A percentile compares a stretch with the other conserved stretches of the same genome.
phyloP scores from a whole-genome alignment of 2,329 filamentous ascomycete genomes.

The Alternaria conjuncta region DNA sequence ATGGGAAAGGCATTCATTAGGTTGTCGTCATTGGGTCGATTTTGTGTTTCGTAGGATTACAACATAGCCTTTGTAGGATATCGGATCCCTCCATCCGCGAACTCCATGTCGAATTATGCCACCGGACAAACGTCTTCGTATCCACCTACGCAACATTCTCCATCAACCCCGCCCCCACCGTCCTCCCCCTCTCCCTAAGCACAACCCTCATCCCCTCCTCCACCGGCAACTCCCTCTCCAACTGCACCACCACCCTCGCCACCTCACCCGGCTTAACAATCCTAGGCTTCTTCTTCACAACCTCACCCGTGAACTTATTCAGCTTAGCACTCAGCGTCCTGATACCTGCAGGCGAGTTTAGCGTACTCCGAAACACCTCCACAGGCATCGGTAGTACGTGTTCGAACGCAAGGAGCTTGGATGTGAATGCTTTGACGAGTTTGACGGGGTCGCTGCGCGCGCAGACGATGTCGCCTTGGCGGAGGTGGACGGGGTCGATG shows the following conservation, averaged over 20 bases:
- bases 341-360: slow-evolving; percentile 80
- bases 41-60: not conserved
- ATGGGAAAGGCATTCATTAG: not conserved
- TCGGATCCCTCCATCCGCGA: no score
- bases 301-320: slow-evolving; percentile 78
- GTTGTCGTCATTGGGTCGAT: no score
- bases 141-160: slow-evolving; percentile 61
- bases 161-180: slow-evolving; percentile 84
- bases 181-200: slow-evolving; percentile 78
- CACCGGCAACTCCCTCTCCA: slow-evolving; percentile 76
- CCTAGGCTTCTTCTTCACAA: slow-evolving; percentile 81
- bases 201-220: slow-evolving; percentile 83
- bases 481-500: slow-evolving; percentile 82
- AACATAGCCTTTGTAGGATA: not conserved
- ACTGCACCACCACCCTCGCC: slow-evolving; percentile 76
- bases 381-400: slow-evolving; percentile 87
- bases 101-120: no score
- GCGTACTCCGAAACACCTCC: slow-evolving; percentile 83
- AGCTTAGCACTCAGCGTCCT: slow-evolving; percentile 73
- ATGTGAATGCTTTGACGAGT: slow-evolving; percentile 75
- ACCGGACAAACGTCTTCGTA: no score
- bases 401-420: slow-evolving; percentile 88
- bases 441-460: slow-evolving; percentile 69
- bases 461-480: slow-evolving; percentile 84
- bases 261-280: slow-evolving; percentile 81